Percentiles rank a stretch among this genome's conserved stretches.
These are phyloP conservation scores for Penicillium sp. DNA, from an alignment of 2,329 filamentous ascomycete genomes.

Conservation along the genomic window DNA sequence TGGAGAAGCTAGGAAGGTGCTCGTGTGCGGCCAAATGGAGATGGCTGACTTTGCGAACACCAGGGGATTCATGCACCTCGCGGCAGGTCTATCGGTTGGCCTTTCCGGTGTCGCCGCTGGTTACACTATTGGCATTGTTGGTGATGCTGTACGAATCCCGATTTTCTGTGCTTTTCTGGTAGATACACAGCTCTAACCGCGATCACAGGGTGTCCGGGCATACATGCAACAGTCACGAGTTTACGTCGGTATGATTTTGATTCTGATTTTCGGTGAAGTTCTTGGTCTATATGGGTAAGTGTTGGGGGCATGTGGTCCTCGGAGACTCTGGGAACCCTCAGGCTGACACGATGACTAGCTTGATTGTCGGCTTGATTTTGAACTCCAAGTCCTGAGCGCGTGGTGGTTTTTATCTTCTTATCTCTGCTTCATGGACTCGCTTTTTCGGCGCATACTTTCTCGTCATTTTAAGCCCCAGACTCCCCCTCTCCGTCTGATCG, in stretches of 20 bases:
- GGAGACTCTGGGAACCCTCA: not conserved
- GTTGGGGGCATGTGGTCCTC: not conserved
- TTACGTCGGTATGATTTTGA: slow-evolving; percentile 98
- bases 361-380: slow-evolving; percentile 90
- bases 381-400: slow-evolving; percentile 67
- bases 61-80: slow-evolving; percentile 91
- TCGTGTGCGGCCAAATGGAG: slow-evolving; percentile 17
- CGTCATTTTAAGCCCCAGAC: not conserved
- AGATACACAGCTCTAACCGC: slow-evolving; percentile 22
- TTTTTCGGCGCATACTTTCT: slow-evolving; percentile 2
- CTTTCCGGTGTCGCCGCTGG: slow-evolving; percentile 91
- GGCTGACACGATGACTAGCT: slow-evolving; percentile 51
- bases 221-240: slow-evolving; percentile 97
- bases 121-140: slow-evolving; percentile 94
- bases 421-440: slow-evolving; percentile 2
- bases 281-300: slow-evolving; percentile 91
- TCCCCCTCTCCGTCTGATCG: not conserved
- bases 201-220: slow-evolving; percentile 70
- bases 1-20: not conserved
- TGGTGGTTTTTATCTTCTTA: not conserved
- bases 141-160: slow-evolving; percentile 68
- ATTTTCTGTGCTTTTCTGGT: not conserved
- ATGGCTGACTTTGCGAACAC: slow-evolving; percentile 20
- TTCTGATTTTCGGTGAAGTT: slow-evolving; percentile 98
- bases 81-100: slow-evolving; percentile 85